Conservation (phyloP, 352 stramenopile genomes). For the Phytopythium ostracodes region DNA sequence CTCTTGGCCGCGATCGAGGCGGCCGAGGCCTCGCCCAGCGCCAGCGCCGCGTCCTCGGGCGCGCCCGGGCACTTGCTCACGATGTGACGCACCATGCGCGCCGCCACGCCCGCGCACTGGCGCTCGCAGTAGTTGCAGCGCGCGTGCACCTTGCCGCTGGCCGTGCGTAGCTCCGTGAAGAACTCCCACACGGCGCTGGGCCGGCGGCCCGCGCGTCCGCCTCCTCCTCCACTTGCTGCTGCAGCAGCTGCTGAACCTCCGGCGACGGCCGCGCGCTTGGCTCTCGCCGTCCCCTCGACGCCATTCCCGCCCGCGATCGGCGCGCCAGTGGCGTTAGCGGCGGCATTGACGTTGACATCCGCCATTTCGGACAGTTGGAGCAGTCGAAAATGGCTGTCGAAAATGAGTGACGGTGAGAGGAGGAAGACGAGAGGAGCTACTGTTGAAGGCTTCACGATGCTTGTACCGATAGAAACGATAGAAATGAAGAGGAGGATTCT, state of each 20-base stretch:
- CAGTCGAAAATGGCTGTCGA: too few relatives aligned
- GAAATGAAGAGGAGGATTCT: too few relatives aligned
- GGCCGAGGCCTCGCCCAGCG: constrained; percentile 14
- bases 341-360: too few relatives aligned
- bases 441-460: too few relatives aligned
- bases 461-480: too few relatives aligned
- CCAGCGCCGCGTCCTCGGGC: constrained; percentile 18
- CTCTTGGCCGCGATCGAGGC: constrained; percentile 7
- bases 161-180: constrained; percentile 38
- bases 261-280: too few relatives aligned
- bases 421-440: too few relatives aligned
- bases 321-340: too few relatives aligned
- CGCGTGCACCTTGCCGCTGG: constrained; percentile 43
- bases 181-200: constrained; percentile 46
- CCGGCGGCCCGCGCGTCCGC: constrained; percentile 21
- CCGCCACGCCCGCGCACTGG: constrained; percentile 40
- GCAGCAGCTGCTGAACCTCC: background rate
- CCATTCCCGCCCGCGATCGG: too few relatives aligned
- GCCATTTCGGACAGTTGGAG: too few relatives aligned
- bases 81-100: constrained; percentile 49
- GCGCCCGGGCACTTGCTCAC: constrained; percentile 35
- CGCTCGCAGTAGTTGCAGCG: constrained; percentile 43
- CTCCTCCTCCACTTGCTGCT: background rate
- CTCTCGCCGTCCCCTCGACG: too few relatives aligned
- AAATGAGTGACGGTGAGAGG: too few relatives aligned